Conservation (phyloP, 2,329 filamentous ascomycete species). For the Trichoderma lentiforme region DNA sequence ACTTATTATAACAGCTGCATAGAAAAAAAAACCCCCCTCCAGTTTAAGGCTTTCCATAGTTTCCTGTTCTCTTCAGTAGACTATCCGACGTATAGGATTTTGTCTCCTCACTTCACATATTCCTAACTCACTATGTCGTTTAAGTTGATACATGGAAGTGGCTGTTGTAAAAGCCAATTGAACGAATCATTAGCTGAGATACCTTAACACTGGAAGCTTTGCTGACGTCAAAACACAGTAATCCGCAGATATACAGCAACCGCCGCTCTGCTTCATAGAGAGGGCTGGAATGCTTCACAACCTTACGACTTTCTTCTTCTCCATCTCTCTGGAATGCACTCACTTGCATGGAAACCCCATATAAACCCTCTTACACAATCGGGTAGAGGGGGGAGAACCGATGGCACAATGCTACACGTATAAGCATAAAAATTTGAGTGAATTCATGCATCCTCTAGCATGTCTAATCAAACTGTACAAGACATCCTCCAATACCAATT, state of each 20-base stretch:
- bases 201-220: background rate
- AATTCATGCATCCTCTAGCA: background rate
- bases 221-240: background rate
- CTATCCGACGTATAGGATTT: background rate
- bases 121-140: background rate
- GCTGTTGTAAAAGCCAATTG: background rate
- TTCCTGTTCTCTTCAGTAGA: too few relatives aligned
- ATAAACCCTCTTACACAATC: background rate
- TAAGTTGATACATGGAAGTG: background rate
- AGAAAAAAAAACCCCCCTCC: background rate
- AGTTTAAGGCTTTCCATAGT: too few relatives aligned
- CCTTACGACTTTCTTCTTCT: background rate
- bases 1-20: background rate
- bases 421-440: background rate
- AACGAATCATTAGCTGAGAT: background rate
- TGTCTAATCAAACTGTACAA: background rate
- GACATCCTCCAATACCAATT: background rate
- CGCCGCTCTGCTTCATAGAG: background rate
- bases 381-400: background rate
- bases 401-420: background rate
- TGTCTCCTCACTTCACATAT: background rate
- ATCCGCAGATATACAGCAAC: background rate
- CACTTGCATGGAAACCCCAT: background rate
- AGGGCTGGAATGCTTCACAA: background rate
- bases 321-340: background rate